Base-by-base conservation (phyloP, 495 filamentous ascomycete species). In the Symbiotaphrina buchneri region DNA sequence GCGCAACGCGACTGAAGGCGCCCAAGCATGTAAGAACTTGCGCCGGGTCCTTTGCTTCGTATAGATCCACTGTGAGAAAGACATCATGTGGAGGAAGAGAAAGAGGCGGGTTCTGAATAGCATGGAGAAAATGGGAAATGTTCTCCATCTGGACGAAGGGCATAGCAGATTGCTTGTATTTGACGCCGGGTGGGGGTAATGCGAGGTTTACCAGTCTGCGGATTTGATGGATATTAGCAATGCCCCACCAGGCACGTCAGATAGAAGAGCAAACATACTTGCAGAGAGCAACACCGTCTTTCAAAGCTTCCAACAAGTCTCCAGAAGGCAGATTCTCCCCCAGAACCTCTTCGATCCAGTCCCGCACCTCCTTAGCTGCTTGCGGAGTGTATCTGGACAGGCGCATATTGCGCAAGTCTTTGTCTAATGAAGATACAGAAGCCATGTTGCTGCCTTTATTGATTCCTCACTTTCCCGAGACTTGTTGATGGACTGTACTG, bases 81-180 rank as follows among this genome's bases (percentile, higher is more conserved):
- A 84, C 65, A 47, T 99, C 90, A 55, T 95, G 90, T 3, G 85
- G 68, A 19, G 80, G 82, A 22, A 99, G 65, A 47, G 70, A 78
- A 20, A 99, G 58, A 3, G 90, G 87, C 18, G 76, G 68, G 23
- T 60, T 53, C 48, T 91, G 75, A 53, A 81, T 82, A 30, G 82
- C 79, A 41, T 68, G 71, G 28, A 99, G 71, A 55, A 94, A 99
- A 46, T 87, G 78, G 6, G 85, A 90, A 44, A 99, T 93, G 43
- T 99, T 95, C 48, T 99, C 87, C 87, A 93, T 95, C 52, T 95
- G 90, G 20, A 95, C 84, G 51, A 97, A 97, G 2, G 87, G 87
- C 83, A 94, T 95, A 17, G 69, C 44, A 0, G 80, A 90, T 36
- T 68, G 59, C 52, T 93, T 92, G 51, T 61, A 77, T 46, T 64